phyloP scores from a whole-genome alignment of 768 basidiomycete species.

The Termitomyces sp. region DNA sequence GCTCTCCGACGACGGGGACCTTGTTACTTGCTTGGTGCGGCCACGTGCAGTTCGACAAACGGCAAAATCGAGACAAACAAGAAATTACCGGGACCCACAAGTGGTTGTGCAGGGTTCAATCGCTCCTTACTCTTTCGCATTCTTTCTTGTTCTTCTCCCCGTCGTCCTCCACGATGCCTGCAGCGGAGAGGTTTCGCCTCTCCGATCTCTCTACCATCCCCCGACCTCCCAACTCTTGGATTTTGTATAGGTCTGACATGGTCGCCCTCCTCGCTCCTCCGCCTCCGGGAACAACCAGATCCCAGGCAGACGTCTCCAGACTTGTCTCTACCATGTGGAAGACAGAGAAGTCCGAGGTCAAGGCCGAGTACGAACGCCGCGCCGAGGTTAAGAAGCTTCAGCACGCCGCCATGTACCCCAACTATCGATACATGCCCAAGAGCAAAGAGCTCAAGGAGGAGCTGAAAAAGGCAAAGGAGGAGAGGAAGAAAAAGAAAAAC shows the following conservation, averaged over 20 bases:
- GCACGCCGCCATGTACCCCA: conserved; percentile 47
- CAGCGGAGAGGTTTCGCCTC: conserved; percentile 3
- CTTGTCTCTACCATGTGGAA: conserved; percentile 63
- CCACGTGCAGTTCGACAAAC: neutral
- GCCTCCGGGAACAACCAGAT: conserved; percentile 27
- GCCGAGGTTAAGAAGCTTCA: conserved; percentile 49
- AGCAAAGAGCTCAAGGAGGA: conserved; percentile 42
- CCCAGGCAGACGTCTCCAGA: conserved; percentile 64
- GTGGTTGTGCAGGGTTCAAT: neutral
- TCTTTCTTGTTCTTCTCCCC: neutral
- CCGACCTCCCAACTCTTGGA: conserved; percentile 81
- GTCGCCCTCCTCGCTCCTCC: conserved; percentile 36
- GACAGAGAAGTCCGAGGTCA: conserved; percentile 41
- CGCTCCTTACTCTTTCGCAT: neutral
- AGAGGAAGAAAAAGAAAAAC: conserved; percentile 12
- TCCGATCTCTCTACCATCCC: conserved; percentile 32
- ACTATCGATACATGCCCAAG: conserved; percentile 52
- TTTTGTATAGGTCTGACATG: conserved; percentile 67
- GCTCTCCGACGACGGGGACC: neutral
- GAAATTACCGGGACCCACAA: conserved; percentile 27
- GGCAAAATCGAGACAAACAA: conserved; percentile 16
- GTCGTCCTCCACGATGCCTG: conserved; percentile 7
- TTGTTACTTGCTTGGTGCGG: neutral
- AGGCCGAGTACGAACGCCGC: conserved; percentile 43
- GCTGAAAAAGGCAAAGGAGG: conserved; percentile 35